These are phyloP conservation scores for Penicillium soppii DNA, from an alignment of 495 filamentous ascomycete species.

Conservation along the genomic window DNA sequence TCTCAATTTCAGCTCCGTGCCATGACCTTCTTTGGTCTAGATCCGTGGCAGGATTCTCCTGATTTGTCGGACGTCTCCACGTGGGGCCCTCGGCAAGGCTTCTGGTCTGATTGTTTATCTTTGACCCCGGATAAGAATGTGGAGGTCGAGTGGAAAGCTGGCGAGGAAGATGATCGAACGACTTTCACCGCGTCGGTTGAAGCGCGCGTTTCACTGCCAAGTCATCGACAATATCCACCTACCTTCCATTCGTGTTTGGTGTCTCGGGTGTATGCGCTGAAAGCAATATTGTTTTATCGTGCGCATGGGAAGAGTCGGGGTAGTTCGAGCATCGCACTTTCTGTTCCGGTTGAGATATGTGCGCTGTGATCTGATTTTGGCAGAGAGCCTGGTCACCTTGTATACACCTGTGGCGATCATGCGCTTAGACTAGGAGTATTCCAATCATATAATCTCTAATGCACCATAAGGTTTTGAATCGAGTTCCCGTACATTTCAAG, in stretches of 20 bases:
- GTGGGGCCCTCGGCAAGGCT: constrained; percentile 1
- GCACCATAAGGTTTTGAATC: too few relatives aligned
- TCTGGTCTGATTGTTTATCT: constrained; percentile 6
- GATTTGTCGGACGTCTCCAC: neutral
- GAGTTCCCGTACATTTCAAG: too few relatives aligned
- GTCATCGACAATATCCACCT: constrained; percentile 1
- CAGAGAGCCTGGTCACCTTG: too few relatives aligned
- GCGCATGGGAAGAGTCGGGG: neutral
- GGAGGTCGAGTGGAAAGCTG: neutral
- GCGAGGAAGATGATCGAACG: neutral
- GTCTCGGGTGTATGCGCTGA: constrained; percentile 5
- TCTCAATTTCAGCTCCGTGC: constrained; percentile 4
- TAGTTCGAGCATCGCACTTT: neutral
- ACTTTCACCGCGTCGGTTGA: constrained; percentile 7
- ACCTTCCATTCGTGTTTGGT: constrained; percentile 16
- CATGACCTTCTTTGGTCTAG: constrained; percentile 10
- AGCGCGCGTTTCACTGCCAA: neutral
- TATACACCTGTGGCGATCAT: too few relatives aligned
- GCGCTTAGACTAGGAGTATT: too few relatives aligned
- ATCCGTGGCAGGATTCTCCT: constrained; percentile 6
- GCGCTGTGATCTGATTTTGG: neutral
- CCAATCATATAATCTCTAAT: too few relatives aligned
- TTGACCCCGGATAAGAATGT: neutral
- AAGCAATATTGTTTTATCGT: neutral
- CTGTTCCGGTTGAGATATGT: constrained; percentile 9